Evolutionary conservation across 495 filamentous ascomycete genomes (phyloP).

Genomic region (Eremomyces bilateralis): DNA sequence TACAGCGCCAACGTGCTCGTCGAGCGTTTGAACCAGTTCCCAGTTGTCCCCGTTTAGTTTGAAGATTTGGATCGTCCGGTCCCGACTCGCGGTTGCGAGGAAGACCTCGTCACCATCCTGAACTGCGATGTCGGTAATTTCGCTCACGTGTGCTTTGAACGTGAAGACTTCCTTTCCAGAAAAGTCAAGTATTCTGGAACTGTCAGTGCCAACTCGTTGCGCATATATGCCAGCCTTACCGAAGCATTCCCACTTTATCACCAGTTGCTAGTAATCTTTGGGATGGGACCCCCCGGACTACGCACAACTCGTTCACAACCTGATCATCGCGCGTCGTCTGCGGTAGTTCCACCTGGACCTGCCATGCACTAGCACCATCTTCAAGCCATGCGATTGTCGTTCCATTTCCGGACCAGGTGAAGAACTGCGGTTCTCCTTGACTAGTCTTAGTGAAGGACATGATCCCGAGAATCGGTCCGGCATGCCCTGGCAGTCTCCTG

Average conservation of each 20-base stretch:
- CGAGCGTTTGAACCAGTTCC: constrained; percentile 47
- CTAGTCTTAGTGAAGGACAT: constrained; percentile 34
- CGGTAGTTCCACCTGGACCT: constrained; percentile 47
- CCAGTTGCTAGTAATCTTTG: constrained; percentile 49
- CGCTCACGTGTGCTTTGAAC: constrained; percentile 66
- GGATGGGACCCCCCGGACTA: constrained; percentile 38
- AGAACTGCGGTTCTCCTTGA: constrained; percentile 42
- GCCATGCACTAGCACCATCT: constrained; percentile 41
- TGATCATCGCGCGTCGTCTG: constrained; percentile 31
- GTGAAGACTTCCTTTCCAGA: constrained; percentile 30
- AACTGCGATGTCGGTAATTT: constrained; percentile 65
- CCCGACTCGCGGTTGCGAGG: constrained; percentile 62
- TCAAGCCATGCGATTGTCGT: constrained; percentile 60
- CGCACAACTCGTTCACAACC: constrained; percentile 51
- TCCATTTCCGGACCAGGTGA: constrained; percentile 69
- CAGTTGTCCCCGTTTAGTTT: constrained; percentile 30
- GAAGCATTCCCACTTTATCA: constrained; percentile 64
- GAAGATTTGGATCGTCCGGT: constrained; percentile 82
- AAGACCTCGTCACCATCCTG: constrained; percentile 29
- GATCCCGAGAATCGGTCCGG: constrained; percentile 60
- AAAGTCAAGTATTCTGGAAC: constrained; percentile 23
- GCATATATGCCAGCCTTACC: constrained; percentile 23
- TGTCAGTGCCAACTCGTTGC: constrained; percentile 5
- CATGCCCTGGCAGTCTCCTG: constrained; percentile 56
- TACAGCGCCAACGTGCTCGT: constrained; percentile 57